Conservation (phyloP, 2,329 filamentous ascomycete genomes). For the Cladosporium oxysporum region DNA sequence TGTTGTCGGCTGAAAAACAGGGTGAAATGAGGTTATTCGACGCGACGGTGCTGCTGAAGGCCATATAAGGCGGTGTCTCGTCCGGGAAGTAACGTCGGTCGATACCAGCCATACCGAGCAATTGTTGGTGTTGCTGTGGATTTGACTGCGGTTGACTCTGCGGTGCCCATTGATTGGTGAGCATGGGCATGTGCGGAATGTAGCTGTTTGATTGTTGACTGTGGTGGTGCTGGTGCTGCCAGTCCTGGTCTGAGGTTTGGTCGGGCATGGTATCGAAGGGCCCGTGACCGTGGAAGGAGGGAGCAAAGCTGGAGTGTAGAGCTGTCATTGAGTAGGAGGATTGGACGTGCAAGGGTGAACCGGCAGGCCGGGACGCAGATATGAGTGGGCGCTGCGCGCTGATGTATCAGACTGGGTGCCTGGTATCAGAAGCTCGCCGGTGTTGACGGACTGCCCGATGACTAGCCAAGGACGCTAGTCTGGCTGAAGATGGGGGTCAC, state of each 20-base stretch:
- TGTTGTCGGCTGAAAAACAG: constrained; percentile 29
- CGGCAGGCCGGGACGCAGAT: constrained; percentile 19
- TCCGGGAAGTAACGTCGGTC: constrained; percentile 34
- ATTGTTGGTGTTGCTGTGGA: constrained; percentile 24
- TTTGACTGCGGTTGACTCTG: constrained; percentile 8
- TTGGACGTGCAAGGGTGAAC: constrained; percentile 16
- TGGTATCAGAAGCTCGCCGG: constrained; percentile 11
- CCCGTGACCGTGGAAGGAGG: constrained; percentile 18
- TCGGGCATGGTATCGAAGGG: constrained; percentile 22
- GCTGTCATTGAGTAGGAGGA: constrained; percentile 23
- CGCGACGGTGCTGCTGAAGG: constrained; percentile 25
- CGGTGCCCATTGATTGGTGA: constrained; percentile 23
- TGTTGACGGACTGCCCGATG: constrained; percentile 8
- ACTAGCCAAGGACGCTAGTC: constrained; percentile 4
- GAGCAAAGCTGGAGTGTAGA: constrained; percentile 20
- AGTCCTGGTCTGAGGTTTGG: constrained; percentile 20
- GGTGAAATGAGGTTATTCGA: constrained; percentile 29
- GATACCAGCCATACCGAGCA: constrained; percentile 30
- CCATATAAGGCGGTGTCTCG: constrained; percentile 24
- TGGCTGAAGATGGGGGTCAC: constrained; percentile 2
- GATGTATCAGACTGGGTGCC: constrained; percentile 17
- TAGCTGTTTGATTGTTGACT: constrained; percentile 14
- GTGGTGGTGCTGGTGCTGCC: constrained; percentile 21
- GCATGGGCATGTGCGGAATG: constrained; percentile 19
- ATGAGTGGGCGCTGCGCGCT: constrained; percentile 16